A percentile compares a stretch with the other conserved stretches of the same genome.
phyloP scores from a whole-genome alignment of 1,139 yeast genomes.

The Saccharomyces hybrid region DNA sequence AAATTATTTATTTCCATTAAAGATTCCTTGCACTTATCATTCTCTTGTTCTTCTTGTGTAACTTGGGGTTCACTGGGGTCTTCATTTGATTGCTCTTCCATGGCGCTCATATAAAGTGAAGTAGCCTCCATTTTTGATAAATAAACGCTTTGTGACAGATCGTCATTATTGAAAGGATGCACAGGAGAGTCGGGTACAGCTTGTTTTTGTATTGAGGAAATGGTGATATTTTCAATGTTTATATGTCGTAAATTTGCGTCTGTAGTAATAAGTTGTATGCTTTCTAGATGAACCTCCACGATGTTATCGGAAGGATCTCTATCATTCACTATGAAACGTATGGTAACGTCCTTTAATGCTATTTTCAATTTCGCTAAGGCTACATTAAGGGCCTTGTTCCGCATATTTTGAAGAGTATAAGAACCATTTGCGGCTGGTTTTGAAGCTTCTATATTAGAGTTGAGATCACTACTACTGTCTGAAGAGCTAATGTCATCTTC shows the following conservation, averaged over 20 bases:
- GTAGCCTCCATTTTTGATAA: constrained; percentile 64
- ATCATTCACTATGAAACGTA: constrained; percentile 19
- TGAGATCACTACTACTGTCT: not conserved
- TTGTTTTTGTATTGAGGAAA: not conserved
- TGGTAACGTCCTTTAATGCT: constrained; percentile 15
- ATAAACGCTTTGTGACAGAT: constrained; percentile 50
- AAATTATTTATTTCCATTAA: constrained; percentile 32
- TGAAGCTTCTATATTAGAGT: not conserved
- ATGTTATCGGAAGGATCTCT: constrained; percentile 3
- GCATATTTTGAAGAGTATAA: constrained; percentile 21
- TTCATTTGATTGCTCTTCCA: constrained; percentile 32
- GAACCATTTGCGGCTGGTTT: constrained; percentile 3
- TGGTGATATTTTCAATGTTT: not conserved
- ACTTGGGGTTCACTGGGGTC: not conserved
- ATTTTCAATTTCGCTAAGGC: constrained; percentile 28
- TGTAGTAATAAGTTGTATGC: constrained; percentile 1
- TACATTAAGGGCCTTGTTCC: constrained; percentile 28
- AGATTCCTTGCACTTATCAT: constrained; percentile 11
- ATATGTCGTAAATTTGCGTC: not conserved
- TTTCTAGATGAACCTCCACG: not conserved
- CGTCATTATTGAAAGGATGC: constrained; percentile 7
- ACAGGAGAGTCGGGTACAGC: not conserved
- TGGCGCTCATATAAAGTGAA: constrained; percentile 79
- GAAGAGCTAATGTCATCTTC: constrained; percentile 13
- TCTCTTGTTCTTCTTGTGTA: constrained; percentile 10